Conservation (phyloP, 2,329 filamentous ascomycete species). For the Pseudocercospora eumusae region DNA sequence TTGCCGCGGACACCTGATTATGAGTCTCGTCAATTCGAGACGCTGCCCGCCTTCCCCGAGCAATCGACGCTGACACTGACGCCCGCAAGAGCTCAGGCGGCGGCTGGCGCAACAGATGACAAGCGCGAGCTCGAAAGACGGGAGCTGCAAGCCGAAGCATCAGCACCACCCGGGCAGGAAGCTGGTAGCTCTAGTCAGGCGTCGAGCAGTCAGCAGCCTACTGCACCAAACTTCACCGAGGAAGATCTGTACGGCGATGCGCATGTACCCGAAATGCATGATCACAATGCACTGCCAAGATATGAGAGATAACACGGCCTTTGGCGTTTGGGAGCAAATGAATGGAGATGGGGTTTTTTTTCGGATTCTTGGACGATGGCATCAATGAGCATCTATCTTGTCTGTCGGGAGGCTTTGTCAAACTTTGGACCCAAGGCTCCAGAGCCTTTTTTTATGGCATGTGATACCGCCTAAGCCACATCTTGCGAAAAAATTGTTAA, state of each 20-base stretch:
- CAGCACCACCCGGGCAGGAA: conserved; percentile 41
- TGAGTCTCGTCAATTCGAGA: conserved; percentile 15
- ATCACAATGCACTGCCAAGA: conserved; percentile 24
- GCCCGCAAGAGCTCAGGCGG: conserved; percentile 5
- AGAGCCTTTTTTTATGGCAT: background rate
- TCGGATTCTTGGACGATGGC: background rate
- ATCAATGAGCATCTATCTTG: background rate
- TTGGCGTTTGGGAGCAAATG: conserved; percentile 15
- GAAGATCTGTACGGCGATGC: conserved; percentile 23
- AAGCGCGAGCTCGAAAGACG: conserved; percentile 71
- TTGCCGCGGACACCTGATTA: conserved; percentile 24
- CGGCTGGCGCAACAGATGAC: conserved; percentile 59
- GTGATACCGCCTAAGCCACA: background rate
- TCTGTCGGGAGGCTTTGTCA: background rate
- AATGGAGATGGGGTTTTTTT: background rate
- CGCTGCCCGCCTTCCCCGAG: conserved; percentile 13
- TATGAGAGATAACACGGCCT: conserved; percentile 25
- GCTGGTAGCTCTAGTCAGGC: conserved; percentile 11
- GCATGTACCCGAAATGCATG: conserved; percentile 14
- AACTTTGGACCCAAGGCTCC: background rate
- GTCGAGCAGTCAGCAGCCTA: conserved; percentile 11
- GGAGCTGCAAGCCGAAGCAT: conserved; percentile 45
- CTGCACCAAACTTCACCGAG: conserved; percentile 21
- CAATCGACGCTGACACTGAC: conserved; percentile 6
- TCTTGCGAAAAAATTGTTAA: background rate